Evolutionary conservation across 2,329 filamentous ascomycete species (phyloP), one percentile per base, ranked within the genome.

Genomic region (Aspergillus oerlinghausenensis): DNA sequence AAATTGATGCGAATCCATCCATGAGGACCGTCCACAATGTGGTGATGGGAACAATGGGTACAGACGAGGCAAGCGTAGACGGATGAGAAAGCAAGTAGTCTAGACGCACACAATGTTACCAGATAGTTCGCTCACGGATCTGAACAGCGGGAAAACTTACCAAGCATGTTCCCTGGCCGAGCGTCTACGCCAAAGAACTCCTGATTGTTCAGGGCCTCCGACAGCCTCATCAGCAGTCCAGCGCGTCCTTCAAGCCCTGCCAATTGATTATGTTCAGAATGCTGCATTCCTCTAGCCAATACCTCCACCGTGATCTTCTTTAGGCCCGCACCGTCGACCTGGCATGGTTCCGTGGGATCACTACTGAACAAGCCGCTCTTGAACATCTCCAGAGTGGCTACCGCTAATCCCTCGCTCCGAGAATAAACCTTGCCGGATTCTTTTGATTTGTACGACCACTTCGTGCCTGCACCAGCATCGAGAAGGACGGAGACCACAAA

Each of bases 31-130:
- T 86, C 94, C 94, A 99, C 7, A 99, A 80, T 0, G 92, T 93
- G 1, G 92, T 90, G 11, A 97, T 79, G 10, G 89, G 84, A 47
- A 97, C 86, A 61, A 97, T 91, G 1, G 93, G 90, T 50, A 92
- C 89, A 0, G 92, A 95, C 1, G 90, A 90, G 14, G 90, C 91
- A 69, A 93, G 88, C 4, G 93, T 97, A 2, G 90, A 88, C 1
- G 92, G 90, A 70, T 97, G 94, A 3, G 89, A 89, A 42, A 97
- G 83, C n/a, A 97, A 84, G 70, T 96, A 92, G 73, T 97, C 93
- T 92, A 65, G 32, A 42, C n/a, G 32, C 47, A 25, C 47, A 25
- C 21, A 56, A 51, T 43, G 42, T 51, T 53, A 60, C 50, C 17
- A 55, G 50, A 10, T 38, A 43, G 29, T 45, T 10, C 19, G 38